Evolutionary conservation across 2,329 filamentous ascomycete genomes (phyloP).

Genomic region (Neopestalotiopsis clavispora): DNA sequence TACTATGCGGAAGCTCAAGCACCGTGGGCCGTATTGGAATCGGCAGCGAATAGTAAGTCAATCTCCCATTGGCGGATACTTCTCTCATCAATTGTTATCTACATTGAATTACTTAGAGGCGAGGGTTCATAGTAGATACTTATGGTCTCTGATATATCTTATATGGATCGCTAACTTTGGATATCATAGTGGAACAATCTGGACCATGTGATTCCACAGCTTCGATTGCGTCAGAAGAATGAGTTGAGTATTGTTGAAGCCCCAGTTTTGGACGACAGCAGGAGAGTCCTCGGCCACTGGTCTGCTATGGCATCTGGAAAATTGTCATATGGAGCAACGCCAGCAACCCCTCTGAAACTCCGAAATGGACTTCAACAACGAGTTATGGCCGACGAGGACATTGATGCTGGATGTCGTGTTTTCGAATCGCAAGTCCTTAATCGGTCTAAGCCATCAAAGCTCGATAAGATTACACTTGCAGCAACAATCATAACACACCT

Average conservation of each 20-base stretch:
- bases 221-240: constrained; percentile 24
- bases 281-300: too few relatives aligned
- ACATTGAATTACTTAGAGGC: neutral
- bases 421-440: constrained; percentile 22
- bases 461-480: constrained; percentile 17
- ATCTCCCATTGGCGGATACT: neutral
- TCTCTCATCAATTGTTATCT: neutral
- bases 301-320: constrained; percentile 6
- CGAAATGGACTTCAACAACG: neutral
- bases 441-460: constrained; percentile 9
- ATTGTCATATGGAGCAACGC: constrained; percentile 8
- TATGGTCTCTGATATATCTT: neutral
- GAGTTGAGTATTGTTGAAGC: constrained; percentile 14
- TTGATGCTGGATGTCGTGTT: constrained; percentile 23
- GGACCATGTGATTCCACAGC: constrained; percentile 20
- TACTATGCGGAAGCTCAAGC: constrained; percentile 22
- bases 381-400: neutral
- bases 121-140: neutral
- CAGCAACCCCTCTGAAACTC: neutral
- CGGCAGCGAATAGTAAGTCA: constrained; percentile 20
- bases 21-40: constrained; percentile 23
- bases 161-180: neutral
- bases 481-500: constrained; percentile 22
- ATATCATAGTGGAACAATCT: constrained; percentile 20
- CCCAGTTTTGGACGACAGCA: constrained; percentile 9